phyloP scores from a whole-genome alignment of 163 green algal genomes.

The Coccomyxa subellipsoidea region DNA sequence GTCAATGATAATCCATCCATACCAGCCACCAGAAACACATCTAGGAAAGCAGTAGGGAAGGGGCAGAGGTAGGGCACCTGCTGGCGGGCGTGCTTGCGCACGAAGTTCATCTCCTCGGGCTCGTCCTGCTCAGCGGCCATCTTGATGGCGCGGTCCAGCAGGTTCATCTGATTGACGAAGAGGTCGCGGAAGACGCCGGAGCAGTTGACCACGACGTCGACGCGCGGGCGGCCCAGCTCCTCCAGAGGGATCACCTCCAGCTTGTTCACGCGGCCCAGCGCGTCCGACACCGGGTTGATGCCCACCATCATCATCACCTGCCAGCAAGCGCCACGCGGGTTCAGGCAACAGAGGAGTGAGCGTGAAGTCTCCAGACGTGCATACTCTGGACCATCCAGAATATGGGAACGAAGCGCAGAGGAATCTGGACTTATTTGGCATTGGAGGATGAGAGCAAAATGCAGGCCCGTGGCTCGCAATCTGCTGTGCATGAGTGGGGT shows the following conservation, averaged over 20 bases:
- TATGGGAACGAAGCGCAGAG: too few relatives aligned
- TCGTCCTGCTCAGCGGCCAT: conserved; percentile 97
- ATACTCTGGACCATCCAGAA: neutral
- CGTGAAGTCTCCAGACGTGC: neutral
- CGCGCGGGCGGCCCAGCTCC: conserved; percentile 90
- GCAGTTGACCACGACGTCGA: conserved; percentile 99
- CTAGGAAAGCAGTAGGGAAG: too few relatives aligned
- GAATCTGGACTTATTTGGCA: too few relatives aligned
- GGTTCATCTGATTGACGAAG: conserved; percentile 98
- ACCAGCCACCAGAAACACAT: too few relatives aligned
- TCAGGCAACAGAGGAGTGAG: too few relatives aligned
- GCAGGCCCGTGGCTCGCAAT: too few relatives aligned
- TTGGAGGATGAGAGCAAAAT: too few relatives aligned
- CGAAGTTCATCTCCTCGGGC: conserved; percentile 98
- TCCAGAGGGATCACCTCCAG: conserved; percentile 96
- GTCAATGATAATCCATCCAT: too few relatives aligned
- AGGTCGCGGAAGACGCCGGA: conserved; percentile 98
- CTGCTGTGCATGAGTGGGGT: too few relatives aligned
- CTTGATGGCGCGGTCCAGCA: conserved; percentile 95
- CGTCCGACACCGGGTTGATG: conserved; percentile 92
- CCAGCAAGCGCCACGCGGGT: too few relatives aligned
- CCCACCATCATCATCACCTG: conserved; percentile 97
- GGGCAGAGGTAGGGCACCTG: conserved; percentile 32
- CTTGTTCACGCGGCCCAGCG: conserved; percentile 99
- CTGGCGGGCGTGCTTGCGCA: conserved; percentile 96